A percentile compares a stretch with the other conserved stretches of the same genome.
These are phyloP conservation scores for Jaminaea rosea DNA, from an alignment of 1,284 basidiomycete genomes.

Conservation along the genomic window DNA sequence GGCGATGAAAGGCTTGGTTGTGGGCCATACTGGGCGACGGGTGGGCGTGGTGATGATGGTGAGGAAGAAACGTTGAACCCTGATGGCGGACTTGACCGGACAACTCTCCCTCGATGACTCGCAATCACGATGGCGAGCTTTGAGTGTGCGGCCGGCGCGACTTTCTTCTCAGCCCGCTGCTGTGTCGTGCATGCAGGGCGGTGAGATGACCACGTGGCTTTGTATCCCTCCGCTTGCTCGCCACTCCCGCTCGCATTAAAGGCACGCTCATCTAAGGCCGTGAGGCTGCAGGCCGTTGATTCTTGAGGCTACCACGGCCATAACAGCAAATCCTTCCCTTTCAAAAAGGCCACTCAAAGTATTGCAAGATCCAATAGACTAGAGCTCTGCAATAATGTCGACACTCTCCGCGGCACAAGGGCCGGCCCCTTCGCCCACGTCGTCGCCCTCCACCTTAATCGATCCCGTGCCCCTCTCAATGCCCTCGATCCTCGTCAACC, in stretches of 20 bases:
- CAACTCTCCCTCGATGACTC: background rate
- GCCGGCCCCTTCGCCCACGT: background rate
- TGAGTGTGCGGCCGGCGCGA: background rate
- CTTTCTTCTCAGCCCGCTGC: background rate
- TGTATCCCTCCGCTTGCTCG: no score
- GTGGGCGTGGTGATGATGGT: background rate
- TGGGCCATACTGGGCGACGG: constrained; percentile 8
- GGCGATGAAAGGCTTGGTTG: constrained; percentile 32
- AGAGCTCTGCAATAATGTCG: no score
- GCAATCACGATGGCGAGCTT: background rate
- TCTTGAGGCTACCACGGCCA: no score
- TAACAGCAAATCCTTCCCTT: no score
- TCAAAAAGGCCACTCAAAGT: no score
- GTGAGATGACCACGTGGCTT: background rate
- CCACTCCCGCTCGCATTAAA: no score
- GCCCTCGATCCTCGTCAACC: constrained; percentile 19
- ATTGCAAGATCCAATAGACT: no score
- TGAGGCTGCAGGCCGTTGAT: no score
- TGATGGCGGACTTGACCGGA: background rate
- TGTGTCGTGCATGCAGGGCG: background rate
- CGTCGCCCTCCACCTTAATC: background rate
- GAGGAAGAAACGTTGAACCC: background rate
- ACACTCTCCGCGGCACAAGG: background rate
- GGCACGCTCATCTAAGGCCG: no score
- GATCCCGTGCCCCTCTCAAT: constrained; percentile 9